A percentile compares a stretch with the other conserved stretches of the same genome.
Evolutionary conservation across 2,329 filamentous ascomycete genomes (phyloP).

Genomic region (Arthrobotrys entomopaga): DNA sequence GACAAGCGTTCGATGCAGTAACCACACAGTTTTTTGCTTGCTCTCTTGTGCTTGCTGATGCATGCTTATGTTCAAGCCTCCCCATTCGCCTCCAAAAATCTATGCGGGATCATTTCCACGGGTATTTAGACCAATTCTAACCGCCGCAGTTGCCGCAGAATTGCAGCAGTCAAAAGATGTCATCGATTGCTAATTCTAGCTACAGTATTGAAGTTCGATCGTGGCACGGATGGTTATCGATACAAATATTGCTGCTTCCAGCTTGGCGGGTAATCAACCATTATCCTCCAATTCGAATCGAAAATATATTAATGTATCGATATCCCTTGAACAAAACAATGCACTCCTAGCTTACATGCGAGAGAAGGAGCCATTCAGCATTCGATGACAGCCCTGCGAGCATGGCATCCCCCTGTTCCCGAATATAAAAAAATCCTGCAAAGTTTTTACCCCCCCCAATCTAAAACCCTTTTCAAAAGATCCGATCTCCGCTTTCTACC

Average conservation of each 20-base stretch:
- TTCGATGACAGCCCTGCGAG: slow-evolving; percentile 3
- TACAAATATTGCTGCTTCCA: background rate
- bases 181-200: background rate
- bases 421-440: slow-evolving; percentile 17
- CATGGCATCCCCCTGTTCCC: slow-evolving; percentile 19
- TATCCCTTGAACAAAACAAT: background rate
- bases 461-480: background rate
- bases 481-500: slow-evolving; percentile 5
- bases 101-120: background rate
- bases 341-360: slow-evolving; percentile 1
- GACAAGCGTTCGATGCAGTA: slow-evolving; percentile 9
- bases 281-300: background rate
- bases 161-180: background rate
- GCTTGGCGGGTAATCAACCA: slow-evolving; percentile 20
- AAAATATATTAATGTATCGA: background rate
- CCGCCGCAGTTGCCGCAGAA: slow-evolving; percentile 7
- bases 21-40: background rate
- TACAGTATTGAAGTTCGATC: background rate
- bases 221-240: background rate
- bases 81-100: background rate
- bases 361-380: background rate
- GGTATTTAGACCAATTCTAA: background rate
- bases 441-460: background rate
- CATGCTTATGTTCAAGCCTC: slow-evolving; percentile 19
- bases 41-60: background rate